A percentile compares a stretch with the other conserved stretches of the same genome.
Evolutionary conservation across 2,329 filamentous ascomycete species (phyloP).

Genomic region (Tricladium varicosporioides): DNA sequence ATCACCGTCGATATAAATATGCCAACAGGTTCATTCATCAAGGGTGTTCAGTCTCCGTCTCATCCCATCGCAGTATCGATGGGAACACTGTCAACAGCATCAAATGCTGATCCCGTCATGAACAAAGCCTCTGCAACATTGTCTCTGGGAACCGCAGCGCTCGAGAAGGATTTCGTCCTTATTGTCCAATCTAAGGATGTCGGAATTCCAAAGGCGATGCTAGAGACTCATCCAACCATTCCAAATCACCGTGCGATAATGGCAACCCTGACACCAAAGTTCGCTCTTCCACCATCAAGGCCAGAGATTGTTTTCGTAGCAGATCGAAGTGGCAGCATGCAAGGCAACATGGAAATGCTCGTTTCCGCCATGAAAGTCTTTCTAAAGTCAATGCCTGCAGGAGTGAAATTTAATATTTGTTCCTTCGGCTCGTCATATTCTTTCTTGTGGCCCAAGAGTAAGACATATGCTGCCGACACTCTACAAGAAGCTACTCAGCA

Average conservation of each 20-base stretch:
- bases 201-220: slow-evolving; percentile 58
- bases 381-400: slow-evolving; percentile 62
- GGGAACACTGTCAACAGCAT: slow-evolving; percentile 51
- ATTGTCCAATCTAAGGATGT: slow-evolving; percentile 60
- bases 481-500: slow-evolving; percentile 44
- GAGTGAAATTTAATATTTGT: slow-evolving; percentile 68
- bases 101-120: slow-evolving; percentile 47
- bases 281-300: slow-evolving; percentile 53
- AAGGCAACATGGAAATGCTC: slow-evolving; percentile 50
- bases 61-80: slow-evolving; percentile 66
- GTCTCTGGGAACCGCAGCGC: slow-evolving; percentile 47
- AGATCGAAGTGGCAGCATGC: slow-evolving; percentile 70
- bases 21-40: slow-evolving; percentile 53
- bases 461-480: slow-evolving; percentile 43
- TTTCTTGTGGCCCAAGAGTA: slow-evolving; percentile 49
- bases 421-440: slow-evolving; percentile 54
- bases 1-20: slow-evolving; percentile 61
- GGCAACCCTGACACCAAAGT: slow-evolving; percentile 68
- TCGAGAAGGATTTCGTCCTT: slow-evolving; percentile 66
- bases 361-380: slow-evolving; percentile 59
- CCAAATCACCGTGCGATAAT: slow-evolving; percentile 65
- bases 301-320: slow-evolving; percentile 71
- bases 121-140: slow-evolving; percentile 62
- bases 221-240: slow-evolving; percentile 64
- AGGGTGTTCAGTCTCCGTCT: slow-evolving; percentile 62